Evolutionary conservation across 495 filamentous ascomycete species (phyloP).

Genomic region (Talaromyces adpressus): DNA sequence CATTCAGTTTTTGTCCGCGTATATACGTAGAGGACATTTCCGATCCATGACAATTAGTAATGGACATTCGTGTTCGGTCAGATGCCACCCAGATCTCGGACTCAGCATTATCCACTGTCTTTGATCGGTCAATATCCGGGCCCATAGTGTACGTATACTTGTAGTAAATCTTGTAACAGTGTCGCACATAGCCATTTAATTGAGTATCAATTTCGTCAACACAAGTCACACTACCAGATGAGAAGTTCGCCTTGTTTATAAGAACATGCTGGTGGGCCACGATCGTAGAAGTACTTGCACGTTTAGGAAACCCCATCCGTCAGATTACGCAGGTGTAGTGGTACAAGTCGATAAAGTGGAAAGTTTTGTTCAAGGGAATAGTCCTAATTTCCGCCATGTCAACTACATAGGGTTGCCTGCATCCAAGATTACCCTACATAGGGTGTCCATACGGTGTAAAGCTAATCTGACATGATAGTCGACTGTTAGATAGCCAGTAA

Average conservation of each 20-base stretch:
- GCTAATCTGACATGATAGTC: background rate
- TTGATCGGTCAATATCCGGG: background rate
- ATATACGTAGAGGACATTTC: background rate
- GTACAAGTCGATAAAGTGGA: background rate
- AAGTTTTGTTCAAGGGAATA: background rate
- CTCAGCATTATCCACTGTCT: background rate
- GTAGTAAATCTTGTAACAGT: background rate
- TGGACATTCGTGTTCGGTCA: background rate
- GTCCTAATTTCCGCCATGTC: background rate
- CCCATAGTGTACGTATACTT: background rate
- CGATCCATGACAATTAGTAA: background rate
- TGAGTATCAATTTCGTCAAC: background rate
- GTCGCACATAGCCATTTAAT: background rate
- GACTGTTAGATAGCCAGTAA: background rate
- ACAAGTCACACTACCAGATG: background rate
- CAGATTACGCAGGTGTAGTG: background rate
- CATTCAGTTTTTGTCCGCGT: background rate
- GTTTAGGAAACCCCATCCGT: background rate
- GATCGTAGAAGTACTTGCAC: background rate
- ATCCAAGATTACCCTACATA: background rate
- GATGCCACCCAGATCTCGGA: background rate
- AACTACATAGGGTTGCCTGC: background rate
- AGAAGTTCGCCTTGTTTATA: background rate
- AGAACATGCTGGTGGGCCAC: background rate
- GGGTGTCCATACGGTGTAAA: background rate